A percentile compares a stretch with the other conserved stretches of the same genome.
Evolutionary conservation across 495 filamentous ascomycete genomes (phyloP).

Genomic region (Hypoxylon fragiforme): DNA sequence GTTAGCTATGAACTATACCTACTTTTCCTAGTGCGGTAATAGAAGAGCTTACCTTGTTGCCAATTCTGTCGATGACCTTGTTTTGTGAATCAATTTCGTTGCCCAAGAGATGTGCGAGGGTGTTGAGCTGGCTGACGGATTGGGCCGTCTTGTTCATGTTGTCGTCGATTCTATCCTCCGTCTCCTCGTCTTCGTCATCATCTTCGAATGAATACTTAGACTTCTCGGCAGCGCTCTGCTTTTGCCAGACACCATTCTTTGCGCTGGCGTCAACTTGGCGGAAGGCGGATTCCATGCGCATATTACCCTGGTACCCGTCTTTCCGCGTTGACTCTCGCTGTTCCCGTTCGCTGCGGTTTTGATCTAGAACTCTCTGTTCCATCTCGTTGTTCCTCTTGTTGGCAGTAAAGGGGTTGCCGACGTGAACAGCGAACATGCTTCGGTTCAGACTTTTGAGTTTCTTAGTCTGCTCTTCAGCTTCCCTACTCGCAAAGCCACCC

Average conservation of each 20-base stretch:
- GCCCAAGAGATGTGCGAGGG: conserved; percentile 69
- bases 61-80: conserved; percentile 71
- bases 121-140: conserved; percentile 65
- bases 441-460: conserved; percentile 75
- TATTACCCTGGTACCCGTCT: conserved; percentile 66
- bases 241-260: conserved; percentile 3
- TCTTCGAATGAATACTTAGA: conserved; percentile 37
- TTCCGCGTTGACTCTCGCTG: conserved; percentile 66
- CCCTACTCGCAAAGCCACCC: conserved; percentile 44
- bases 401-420: conserved; percentile 72
- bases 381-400: conserved; percentile 58
- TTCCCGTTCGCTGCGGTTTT: conserved; percentile 68
- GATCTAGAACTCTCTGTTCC: conserved; percentile 64
- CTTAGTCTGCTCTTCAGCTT: conserved; percentile 70
- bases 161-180: conserved; percentile 71
- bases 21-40: background rate
- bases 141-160: conserved; percentile 45
- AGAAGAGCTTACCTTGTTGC: conserved; percentile 59
- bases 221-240: conserved; percentile 14
- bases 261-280: conserved; percentile 8
- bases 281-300: conserved; percentile 31
- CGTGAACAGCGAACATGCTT: conserved; percentile 81
- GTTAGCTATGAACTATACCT: conserved; percentile 17
- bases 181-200: conserved; percentile 29
- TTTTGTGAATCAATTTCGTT: conserved; percentile 77